Percentiles rank a stretch among this genome's conserved stretches.
phyloP scores from a whole-genome alignment of 805 yeast species.

The Jamesozyma jinghongensis region DNA sequence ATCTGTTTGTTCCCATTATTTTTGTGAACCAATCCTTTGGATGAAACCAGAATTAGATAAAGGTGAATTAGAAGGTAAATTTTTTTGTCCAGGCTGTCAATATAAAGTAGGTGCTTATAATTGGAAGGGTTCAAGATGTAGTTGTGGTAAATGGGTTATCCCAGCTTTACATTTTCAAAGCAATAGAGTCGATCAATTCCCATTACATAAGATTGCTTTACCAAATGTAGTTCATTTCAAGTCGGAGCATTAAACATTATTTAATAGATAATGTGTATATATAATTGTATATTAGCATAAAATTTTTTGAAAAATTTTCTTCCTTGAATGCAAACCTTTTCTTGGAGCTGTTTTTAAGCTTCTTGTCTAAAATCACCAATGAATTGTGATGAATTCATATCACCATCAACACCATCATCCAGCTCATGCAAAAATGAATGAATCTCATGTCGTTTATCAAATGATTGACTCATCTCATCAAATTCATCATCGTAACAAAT shows the following conservation, averaged over 20 bases:
- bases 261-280: background rate
- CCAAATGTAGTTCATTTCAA: conserved; percentile 22
- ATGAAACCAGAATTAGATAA: conserved; percentile 71
- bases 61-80: conserved; percentile 79
- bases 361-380: no score
- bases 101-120: conserved; percentile 84
- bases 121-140: conserved; percentile 92
- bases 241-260: background rate
- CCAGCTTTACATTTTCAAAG: conserved; percentile 81
- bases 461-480: background rate
- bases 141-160: conserved; percentile 92
- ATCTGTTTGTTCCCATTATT: conserved; percentile 67
- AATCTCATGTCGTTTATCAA: background rate
- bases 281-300: no score
- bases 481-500: conserved; percentile 1
- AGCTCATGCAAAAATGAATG: background rate
- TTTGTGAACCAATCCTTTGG: conserved; percentile 86
- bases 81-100: conserved; percentile 74
- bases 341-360: no score
- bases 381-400: no score
- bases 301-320: no score
- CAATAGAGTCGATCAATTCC: conserved; percentile 68
- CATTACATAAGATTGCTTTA: conserved; percentile 12
- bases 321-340: no score
- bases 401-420: background rate